Conservation (phyloP, 2,329 filamentous ascomycete genomes). For the Chrysosporium keratinophilum region DNA sequence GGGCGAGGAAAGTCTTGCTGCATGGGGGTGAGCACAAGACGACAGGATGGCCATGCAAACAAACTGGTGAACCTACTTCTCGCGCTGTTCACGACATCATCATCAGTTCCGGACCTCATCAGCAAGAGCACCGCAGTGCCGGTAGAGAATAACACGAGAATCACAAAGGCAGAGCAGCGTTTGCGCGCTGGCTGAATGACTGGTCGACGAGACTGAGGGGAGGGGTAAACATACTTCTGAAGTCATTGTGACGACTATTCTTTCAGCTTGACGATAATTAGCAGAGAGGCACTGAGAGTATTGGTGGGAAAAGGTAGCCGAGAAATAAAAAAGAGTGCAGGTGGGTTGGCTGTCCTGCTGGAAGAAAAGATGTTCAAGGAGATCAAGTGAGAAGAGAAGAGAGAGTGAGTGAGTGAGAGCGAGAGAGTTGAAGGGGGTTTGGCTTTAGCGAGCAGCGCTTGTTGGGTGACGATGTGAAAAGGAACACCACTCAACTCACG, state of each 20-base stretch:
- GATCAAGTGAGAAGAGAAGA: not conserved
- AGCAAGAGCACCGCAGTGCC: constrained; percentile 25
- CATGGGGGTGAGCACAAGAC: constrained; percentile 28
- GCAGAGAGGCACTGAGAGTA: constrained; percentile 5
- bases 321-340: not conserved
- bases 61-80: constrained; percentile 48
- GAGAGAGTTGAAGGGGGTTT: constrained; percentile 11
- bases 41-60: not conserved
- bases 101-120: constrained; percentile 17
- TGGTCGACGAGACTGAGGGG: constrained; percentile 19
- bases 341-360: constrained; percentile 4
- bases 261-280: constrained; percentile 11
- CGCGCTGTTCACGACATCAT: constrained; percentile 45
- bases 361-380: not conserved
- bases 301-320: not conserved
- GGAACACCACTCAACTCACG: not conserved
- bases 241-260: constrained; percentile 42
- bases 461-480: constrained; percentile 1
- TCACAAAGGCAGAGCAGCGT: not conserved
- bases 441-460: constrained; percentile 8
- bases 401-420: not conserved
- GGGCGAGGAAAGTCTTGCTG: constrained; percentile 99
- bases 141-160: constrained; percentile 15
- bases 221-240: constrained; percentile 46
- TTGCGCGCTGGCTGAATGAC: not conserved